Base-by-base conservation (phyloP, 345 rosid genomes). In the Citrus unshiu region DNA sequence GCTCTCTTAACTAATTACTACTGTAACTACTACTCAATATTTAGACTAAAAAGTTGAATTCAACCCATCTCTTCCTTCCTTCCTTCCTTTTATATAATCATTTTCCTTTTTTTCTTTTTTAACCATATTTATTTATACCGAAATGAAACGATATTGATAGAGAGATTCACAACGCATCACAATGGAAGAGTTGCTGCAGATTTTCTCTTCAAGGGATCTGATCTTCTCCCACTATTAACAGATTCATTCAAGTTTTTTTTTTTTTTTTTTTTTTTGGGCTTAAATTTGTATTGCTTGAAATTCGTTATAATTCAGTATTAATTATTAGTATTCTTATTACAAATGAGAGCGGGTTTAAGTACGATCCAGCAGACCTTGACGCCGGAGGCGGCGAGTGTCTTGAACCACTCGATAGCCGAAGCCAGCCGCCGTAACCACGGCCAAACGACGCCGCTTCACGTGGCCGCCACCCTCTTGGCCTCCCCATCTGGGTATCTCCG, bases 351-450 rank as follows among this genome's bases (percentile, higher is more conserved):
- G 9, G 99, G 95, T 64, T 81, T 96, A 40, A 89, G 90, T 80
- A 94, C 98, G 80, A 94, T 96, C 88, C 99, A 94, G 86, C 99
- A 96, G 83, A 96, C 99, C 76, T 89, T 96, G 67, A 94, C 99
- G 75, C 89, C 94, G n/a, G 99, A 96, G 84, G 98, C 99, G 81
- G 98, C 98, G 70, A 81, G 80, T 43, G 97, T 96, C 62, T 79
- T 96, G 32, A 94, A 90, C 86, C 98, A 90, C 70, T 93, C 99
- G 0, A 93, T 96, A 24, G 90, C 97, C 0, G 99, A 96, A 75
- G 99, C 99, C 0, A 73, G 90, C 51, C 95, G 98, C 37, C 88
- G 99, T 66, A 96, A 91, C 82, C 99, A 96, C 69, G 93, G 94
- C 37, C 99, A 96, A 72, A 96, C 99, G 22, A 96, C 99, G 25